Evolutionary conservation across 306 rosid genomes (phyloP).

Genomic region (Gastrolobium bilobum): DNA sequence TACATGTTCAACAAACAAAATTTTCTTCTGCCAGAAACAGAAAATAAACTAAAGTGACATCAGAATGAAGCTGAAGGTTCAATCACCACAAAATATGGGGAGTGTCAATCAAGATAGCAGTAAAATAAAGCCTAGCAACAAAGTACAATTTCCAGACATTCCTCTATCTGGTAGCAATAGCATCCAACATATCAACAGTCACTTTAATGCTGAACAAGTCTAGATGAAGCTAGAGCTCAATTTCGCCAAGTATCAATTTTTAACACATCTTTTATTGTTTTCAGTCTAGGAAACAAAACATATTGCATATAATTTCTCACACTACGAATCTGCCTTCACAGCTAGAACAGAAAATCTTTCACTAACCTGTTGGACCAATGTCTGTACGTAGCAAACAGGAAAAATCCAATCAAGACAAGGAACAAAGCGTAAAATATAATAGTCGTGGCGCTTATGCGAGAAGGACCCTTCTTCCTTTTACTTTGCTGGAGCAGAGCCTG

Average conservation of each 20-base stretch:
- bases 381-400: slow-evolving; percentile 59
- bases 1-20: neutral
- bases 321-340: slow-evolving; percentile 7
- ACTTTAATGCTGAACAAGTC: slow-evolving; percentile 12
- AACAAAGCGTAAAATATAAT: slow-evolving; percentile 60
- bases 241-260: neutral
- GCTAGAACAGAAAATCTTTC: slow-evolving; percentile 15
- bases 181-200: slow-evolving; percentile 30
- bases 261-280: neutral
- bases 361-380: slow-evolving; percentile 75
- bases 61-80: slow-evolving; percentile 41
- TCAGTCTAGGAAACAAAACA: slow-evolving; percentile 1
- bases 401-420: slow-evolving; percentile 59
- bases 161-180: slow-evolving; percentile 34
- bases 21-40: neutral
- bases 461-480: slow-evolving; percentile 82
- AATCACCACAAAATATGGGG: neutral
- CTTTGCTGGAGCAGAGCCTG: slow-evolving; percentile 81
- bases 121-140: slow-evolving; percentile 30
- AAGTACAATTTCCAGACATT: slow-evolving; percentile 16
- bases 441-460: slow-evolving; percentile 59
- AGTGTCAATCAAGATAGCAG: slow-evolving; percentile 21
- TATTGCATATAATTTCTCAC: neutral
- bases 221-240: slow-evolving; percentile 19
- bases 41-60: slow-evolving; percentile 32